phyloP scores from a whole-genome alignment of 495 filamentous ascomycete species.

The Cryomyces minteri region DNA sequence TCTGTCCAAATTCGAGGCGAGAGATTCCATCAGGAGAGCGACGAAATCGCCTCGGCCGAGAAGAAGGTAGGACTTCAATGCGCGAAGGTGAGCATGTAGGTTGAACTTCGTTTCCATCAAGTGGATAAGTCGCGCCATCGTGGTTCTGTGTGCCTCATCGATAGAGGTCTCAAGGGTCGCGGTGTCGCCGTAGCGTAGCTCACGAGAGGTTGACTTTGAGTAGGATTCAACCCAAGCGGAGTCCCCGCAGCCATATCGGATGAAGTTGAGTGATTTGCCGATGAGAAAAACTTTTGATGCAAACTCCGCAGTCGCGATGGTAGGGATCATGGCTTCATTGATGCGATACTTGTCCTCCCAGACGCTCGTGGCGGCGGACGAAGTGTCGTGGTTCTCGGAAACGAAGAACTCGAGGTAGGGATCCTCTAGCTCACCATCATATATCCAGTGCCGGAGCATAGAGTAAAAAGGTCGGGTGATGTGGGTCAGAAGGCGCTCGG shows the following conservation, averaged over 20 bases:
- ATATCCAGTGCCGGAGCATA: conserved; percentile 93
- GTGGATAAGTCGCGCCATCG: conserved; percentile 86
- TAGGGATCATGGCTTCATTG: conserved; percentile 69
- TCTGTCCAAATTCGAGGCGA: conserved; percentile 79
- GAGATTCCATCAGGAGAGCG: conserved; percentile 87
- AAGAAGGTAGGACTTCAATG: conserved; percentile 86
- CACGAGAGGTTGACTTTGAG: conserved; percentile 84
- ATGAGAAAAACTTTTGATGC: conserved; percentile 92
- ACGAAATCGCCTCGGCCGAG: conserved; percentile 97
- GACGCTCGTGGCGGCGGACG: conserved; percentile 54
- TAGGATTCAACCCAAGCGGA: conserved; percentile 91
- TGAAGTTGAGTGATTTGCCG: conserved; percentile 96
- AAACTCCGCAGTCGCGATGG: conserved; percentile 80
- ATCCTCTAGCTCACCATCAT: conserved; percentile 92
- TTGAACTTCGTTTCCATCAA: conserved; percentile 90
- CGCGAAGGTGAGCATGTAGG: conserved; percentile 78
- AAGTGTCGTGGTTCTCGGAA: conserved; percentile 44
- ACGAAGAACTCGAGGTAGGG: conserved; percentile 96
- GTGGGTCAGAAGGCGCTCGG: conserved; percentile 76
- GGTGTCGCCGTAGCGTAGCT: conserved; percentile 86
- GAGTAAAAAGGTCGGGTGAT: conserved; percentile 95
- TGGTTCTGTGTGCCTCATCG: conserved; percentile 91
- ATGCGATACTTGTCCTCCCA: conserved; percentile 98
- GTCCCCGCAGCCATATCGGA: conserved; percentile 84
- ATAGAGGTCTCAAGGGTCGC: conserved; percentile 81